Percentiles rank a stretch among this genome's conserved stretches.
Conservation (phyloP, 495 filamentous ascomycete genomes). For the Xylaria intraflava region DNA sequence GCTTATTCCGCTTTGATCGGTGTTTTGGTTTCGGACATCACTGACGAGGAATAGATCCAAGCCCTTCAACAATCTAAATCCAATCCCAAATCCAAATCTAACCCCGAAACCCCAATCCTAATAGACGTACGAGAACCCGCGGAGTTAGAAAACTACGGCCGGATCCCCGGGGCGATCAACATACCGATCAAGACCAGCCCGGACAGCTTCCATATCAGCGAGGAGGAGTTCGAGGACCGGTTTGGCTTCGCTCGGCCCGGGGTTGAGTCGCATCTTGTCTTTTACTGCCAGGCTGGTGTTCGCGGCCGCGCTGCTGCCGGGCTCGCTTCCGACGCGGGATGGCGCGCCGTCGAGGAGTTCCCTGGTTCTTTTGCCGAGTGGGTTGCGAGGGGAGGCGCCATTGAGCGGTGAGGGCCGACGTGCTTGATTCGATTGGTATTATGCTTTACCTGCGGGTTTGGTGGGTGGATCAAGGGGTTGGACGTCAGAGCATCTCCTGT, state of each 20-base stretch:
- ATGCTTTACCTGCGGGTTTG: not conserved
- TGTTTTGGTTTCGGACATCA: constrained; percentile 19
- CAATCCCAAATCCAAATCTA: not conserved
- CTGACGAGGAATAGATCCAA: constrained; percentile 25
- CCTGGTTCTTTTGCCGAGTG: constrained; percentile 88
- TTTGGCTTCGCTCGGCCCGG: constrained; percentile 61
- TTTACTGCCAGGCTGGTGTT: constrained; percentile 91
- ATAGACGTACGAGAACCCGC: constrained; percentile 78
- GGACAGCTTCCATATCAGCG: constrained; percentile 65
- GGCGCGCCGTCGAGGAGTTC: constrained; percentile 70
- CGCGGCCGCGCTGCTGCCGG: constrained; percentile 72
- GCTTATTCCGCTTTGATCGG: not conserved
- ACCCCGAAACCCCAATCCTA: not conserved
- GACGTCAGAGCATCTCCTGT: too few species aligned
- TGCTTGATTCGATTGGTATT: not conserved
- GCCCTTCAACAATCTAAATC: constrained; percentile 18
- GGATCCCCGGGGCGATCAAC: constrained; percentile 72
- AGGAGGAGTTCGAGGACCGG: constrained; percentile 70
- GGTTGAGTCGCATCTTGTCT: constrained; percentile 56
- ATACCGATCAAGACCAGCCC: constrained; percentile 72
- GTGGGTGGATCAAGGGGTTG: not conserved
- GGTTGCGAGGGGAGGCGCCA: constrained; percentile 58
- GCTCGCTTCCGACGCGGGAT: constrained; percentile 71
- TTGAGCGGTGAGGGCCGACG: constrained; percentile 50
- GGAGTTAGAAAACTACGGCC: constrained; percentile 62